A percentile compares a stretch with the other conserved stretches of the same genome.
These are phyloP conservation scores for Dissophora ornata DNA, from an alignment of 192 early-diverging fungal genomes.

Conservation along the genomic window DNA sequence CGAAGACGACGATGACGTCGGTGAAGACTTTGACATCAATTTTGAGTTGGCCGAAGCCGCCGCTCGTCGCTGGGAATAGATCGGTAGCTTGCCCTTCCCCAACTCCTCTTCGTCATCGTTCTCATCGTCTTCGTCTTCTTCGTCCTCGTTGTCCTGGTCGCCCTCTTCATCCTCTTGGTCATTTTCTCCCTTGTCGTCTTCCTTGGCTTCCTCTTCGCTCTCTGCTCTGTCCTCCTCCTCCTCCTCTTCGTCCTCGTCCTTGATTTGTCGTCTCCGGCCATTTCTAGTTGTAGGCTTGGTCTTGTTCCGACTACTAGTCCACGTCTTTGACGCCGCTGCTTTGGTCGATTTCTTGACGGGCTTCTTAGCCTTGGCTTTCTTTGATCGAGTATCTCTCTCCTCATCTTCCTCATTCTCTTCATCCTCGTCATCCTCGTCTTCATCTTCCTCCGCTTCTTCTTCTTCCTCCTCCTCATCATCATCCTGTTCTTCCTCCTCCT, in stretches of 20 bases:
- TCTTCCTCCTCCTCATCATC: slow-evolving; percentile 27
- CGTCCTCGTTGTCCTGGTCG: neutral
- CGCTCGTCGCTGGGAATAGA: slow-evolving; percentile 30
- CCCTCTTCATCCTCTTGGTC: neutral
- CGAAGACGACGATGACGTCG: slow-evolving; percentile 2
- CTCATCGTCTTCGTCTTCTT: slow-evolving; percentile 6
- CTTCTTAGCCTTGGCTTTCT: slow-evolving; percentile 12
- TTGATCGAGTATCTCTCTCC: neutral
- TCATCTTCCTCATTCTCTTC: slow-evolving; percentile 7
- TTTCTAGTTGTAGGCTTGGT: slow-evolving; percentile 4
- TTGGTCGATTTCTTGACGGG: neutral
- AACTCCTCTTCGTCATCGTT: slow-evolving; percentile 15
- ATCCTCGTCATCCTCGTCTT: slow-evolving; percentile 4
- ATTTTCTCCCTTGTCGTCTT: neutral
- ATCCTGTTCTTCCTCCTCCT: slow-evolving; percentile 36
- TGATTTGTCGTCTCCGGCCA: slow-evolving; percentile 3
- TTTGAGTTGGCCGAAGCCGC: slow-evolving; percentile 39
- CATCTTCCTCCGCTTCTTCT: slow-evolving; percentile 11
- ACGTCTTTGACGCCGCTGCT: neutral
- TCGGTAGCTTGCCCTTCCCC: slow-evolving; percentile 18
- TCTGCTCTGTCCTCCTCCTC: slow-evolving; percentile 4
- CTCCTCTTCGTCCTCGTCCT: slow-evolving; percentile 12
- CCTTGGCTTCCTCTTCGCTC: neutral
- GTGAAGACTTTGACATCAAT: slow-evolving; percentile 23
- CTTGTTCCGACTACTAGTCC: slow-evolving; percentile 10